Evolutionary conservation across 805 yeast species (phyloP), one percentile per base, ranked within the genome.

Genomic region (Yamadazyma tumulicola): DNA sequence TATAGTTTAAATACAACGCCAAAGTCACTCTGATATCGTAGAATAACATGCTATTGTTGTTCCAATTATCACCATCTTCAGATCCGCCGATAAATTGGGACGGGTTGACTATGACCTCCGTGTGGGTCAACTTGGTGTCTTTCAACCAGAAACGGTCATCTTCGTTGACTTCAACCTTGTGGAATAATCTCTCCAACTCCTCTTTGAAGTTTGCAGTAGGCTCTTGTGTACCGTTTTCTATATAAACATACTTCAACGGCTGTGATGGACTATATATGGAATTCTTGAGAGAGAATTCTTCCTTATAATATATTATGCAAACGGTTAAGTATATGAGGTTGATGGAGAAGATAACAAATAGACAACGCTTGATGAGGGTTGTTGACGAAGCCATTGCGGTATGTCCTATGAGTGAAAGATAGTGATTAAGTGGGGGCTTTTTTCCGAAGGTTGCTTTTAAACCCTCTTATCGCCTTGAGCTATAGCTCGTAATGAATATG

Each of bases 1-100:
- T 35, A 30, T 52, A 39, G 19, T 46, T 49, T 14, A 75, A 55
- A 38, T 72, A 61, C 37, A 67, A 52, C 1, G 79, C 54, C 43
- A 72, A 60, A 0, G 82, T 70, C 41, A 78, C 57, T 26, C 82
- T 54, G 10, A 83, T 82, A 43, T 79, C 84, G 40, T 64, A 25
- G 45, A 20, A 34, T 65, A 21, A 58, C 9, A 43, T 41, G 5
- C 48, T 48, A 6, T 52, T 47, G 21, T 47, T 43, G 18, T 32
- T 37, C 51, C 55, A 51, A 7, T 57, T 45, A 21, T 38, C 31
- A 7, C 30, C 26, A 17, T 41, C 39, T 8, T 32, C 32, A 2
- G 46, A 28, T n/a, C 41, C 44, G 15, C 34, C 30, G 11, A 49
- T 28, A 30, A 49, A 54, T 16, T 27, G 32, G 8, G 34, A 24